These are phyloP conservation scores for Didymella lethalis DNA, from an alignment of 2,329 filamentous ascomycete species.

Conservation along the genomic window DNA sequence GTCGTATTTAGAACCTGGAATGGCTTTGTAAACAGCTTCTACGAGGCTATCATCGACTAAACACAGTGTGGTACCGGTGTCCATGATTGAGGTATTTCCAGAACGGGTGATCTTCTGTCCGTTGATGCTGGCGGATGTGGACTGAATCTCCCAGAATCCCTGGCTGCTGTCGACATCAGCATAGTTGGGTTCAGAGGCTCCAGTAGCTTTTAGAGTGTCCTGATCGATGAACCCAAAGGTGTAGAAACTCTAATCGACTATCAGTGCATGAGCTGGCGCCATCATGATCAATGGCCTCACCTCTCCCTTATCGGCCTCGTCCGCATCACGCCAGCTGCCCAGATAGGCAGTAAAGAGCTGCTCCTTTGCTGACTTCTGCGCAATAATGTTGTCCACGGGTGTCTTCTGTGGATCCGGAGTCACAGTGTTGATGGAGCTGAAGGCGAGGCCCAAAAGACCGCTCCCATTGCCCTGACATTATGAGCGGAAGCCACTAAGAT, in stretches of 20 bases:
- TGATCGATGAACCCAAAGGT: conserved; percentile 65
- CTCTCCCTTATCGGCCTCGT: conserved; percentile 54
- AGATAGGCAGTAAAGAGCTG: conserved; percentile 70
- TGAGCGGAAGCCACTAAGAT: not conserved
- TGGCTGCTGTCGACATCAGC: conserved; percentile 62
- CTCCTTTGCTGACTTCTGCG: conserved; percentile 55
- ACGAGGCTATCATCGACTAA: conserved; percentile 64
- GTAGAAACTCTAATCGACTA: conserved; percentile 41
- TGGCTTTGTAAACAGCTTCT: conserved; percentile 65
- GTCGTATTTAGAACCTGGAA: conserved; percentile 61
- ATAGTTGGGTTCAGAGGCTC: conserved; percentile 64
- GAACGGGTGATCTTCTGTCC: conserved; percentile 42
- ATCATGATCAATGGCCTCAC: not conserved
- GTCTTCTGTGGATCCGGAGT: conserved; percentile 63
- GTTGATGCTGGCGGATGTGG: conserved; percentile 60
- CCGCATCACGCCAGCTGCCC: conserved; percentile 62
- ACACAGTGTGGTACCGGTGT: conserved; percentile 73
- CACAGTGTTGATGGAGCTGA: conserved; percentile 70
- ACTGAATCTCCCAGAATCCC: conserved; percentile 68
- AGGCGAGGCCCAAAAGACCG: conserved; percentile 73
- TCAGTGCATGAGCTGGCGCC: not conserved
- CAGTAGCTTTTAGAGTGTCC: conserved; percentile 52
- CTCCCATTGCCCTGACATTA: conserved; percentile 60
- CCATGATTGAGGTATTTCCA: conserved; percentile 60
- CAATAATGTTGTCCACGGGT: conserved; percentile 73